These are phyloP conservation scores for Neolentinus lepideus DNA, from an alignment of 1,284 basidiomycete genomes.

Conservation along the genomic window DNA sequence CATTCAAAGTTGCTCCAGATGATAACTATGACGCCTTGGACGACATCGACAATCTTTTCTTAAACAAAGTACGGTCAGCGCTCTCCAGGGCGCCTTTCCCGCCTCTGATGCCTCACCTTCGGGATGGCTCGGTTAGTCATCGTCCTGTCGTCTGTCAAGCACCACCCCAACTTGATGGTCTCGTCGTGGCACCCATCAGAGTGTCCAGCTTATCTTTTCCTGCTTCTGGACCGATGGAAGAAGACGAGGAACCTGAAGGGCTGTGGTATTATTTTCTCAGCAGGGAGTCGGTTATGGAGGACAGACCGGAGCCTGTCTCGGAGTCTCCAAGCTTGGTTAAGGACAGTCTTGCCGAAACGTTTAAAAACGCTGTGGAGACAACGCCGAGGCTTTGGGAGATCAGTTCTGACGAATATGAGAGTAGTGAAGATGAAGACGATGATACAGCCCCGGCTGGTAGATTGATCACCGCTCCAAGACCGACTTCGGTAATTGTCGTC, in stretches of 20 bases:
- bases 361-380: background rate
- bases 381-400: background rate
- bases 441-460: background rate
- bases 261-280: background rate
- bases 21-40: background rate
- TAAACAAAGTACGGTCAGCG: background rate
- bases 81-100: background rate
- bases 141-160: background rate
- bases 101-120: background rate
- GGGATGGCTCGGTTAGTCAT: background rate
- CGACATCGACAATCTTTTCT: background rate
- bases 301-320: background rate
- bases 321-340: background rate
- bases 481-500: background rate
- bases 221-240: background rate
- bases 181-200: background rate
- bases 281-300: background rate
- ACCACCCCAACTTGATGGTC: background rate
- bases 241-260: background rate
- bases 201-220: background rate
- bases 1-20: background rate
- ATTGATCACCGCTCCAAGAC: background rate
- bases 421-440: background rate
- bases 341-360: background rate
- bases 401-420: background rate